These are phyloP conservation scores for Marchantia paleacea DNA, from an alignment of 225 moss, liverwort and hornwort genomes.

Conservation along the genomic window DNA sequence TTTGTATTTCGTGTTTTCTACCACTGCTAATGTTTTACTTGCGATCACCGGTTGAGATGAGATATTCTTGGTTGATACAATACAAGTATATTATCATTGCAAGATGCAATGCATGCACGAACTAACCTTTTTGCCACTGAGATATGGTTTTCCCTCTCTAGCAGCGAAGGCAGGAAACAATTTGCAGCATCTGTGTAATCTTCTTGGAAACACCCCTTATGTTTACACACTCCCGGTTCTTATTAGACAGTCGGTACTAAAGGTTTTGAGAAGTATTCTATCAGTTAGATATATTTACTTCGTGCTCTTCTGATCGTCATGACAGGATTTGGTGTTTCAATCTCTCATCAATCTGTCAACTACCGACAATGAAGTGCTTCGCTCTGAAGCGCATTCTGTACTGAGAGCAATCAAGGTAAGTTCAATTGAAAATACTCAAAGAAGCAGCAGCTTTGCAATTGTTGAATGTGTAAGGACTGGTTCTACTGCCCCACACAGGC, in stretches of 20 bases:
- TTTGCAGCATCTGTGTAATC: not conserved
- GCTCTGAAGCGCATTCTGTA: constrained; percentile 34
- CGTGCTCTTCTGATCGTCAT: not conserved
- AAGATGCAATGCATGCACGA: no score
- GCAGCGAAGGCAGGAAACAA: no score
- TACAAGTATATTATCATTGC: no score
- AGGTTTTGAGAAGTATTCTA: not conserved
- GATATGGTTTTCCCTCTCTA: no score
- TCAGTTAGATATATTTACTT: not conserved
- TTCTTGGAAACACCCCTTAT: not conserved
- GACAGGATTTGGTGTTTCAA: constrained; percentile 45
- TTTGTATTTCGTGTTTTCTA: no score
- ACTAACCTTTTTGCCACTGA: no score
- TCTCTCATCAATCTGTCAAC: constrained; percentile 33
- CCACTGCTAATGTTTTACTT: no score
- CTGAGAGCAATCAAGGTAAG: constrained; percentile 37
- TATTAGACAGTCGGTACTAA: not conserved
- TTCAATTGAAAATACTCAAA: not conserved
- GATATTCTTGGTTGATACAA: no score
- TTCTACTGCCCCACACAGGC: no score
- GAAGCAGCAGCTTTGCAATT: no score
- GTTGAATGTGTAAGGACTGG: no score
- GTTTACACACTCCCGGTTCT: not conserved
- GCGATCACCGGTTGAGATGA: no score
- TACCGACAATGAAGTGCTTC: constrained; percentile 28